A percentile compares a stretch with the other conserved stretches of the same genome.
phyloP scores from a whole-genome alignment of 2,329 filamentous ascomycete species.

The Aspergillus pseudotamarii region DNA sequence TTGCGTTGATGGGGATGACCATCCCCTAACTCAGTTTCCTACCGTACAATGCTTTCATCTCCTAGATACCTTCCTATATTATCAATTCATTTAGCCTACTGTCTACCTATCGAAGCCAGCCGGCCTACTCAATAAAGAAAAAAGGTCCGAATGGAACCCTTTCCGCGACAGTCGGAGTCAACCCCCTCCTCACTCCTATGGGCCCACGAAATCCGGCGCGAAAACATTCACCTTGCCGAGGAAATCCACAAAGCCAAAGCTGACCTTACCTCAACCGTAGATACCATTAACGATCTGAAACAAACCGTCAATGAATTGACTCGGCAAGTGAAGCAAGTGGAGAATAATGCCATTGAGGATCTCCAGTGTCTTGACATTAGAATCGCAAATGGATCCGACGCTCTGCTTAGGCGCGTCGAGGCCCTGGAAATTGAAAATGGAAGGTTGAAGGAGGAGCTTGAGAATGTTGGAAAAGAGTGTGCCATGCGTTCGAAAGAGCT shows the following conservation, averaged over 20 bases:
- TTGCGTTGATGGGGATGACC: not conserved
- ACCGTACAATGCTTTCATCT: not conserved
- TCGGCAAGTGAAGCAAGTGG: not conserved
- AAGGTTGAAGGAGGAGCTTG: constrained; percentile 1
- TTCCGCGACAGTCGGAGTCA: constrained; percentile 7
- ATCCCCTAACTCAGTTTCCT: not conserved
- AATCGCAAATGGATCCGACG: not conserved
- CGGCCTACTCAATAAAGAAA: not conserved
- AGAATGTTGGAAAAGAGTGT: not conserved
- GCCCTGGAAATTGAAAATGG: constrained; percentile 8
- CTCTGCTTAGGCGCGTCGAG: constrained; percentile 4
- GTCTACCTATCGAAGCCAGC: not conserved
- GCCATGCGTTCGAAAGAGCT: not conserved
- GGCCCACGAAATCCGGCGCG: constrained; percentile 43
- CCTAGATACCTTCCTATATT: not conserved
- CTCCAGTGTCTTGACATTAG: not conserved
- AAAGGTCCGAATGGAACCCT: constrained; percentile 1
- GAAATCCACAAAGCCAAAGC: constrained; percentile 28
- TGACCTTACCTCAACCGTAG: constrained; percentile 12
- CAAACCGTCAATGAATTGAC: constrained; percentile 8
- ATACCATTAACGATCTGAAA: constrained; percentile 9
- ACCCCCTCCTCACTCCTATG: constrained; percentile 35
- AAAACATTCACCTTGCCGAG: constrained; percentile 35
- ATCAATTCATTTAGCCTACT: not conserved
- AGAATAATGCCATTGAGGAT: not conserved